Percentiles rank a stretch among this genome's conserved stretches.
These are phyloP conservation scores for Prunus padus DNA, from an alignment of 306 rosid genomes.

Conservation along the genomic window DNA sequence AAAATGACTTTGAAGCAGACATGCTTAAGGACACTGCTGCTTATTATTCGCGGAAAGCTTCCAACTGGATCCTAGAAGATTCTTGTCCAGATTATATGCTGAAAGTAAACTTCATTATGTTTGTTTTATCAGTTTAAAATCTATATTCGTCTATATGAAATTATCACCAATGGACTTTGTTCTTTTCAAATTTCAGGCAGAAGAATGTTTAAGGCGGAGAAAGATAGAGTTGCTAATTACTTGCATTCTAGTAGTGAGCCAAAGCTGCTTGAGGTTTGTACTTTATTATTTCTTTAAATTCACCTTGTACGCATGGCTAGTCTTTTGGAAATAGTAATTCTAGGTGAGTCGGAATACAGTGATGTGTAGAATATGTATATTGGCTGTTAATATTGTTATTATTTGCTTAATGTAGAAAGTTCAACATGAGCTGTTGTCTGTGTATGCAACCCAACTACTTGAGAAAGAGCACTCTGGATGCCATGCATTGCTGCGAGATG, in stretches of 20 bases:
- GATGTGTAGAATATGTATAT: neutral
- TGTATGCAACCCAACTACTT: slow-evolving; percentile 49
- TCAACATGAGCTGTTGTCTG: slow-evolving; percentile 50
- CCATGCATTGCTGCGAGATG: slow-evolving; percentile 58
- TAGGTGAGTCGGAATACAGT: neutral
- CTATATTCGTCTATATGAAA: neutral
- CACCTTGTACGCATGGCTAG: neutral
- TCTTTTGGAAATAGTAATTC: neutral
- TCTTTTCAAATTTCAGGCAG: slow-evolving; percentile 34
- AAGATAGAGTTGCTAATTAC: slow-evolving; percentile 48
- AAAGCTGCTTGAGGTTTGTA: slow-evolving; percentile 48
- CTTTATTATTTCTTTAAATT: neutral
- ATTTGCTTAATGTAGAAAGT: slow-evolving; percentile 41
- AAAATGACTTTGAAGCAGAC: slow-evolving; percentile 54
- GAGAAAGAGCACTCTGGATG: slow-evolving; percentile 64
- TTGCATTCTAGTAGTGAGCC: slow-evolving; percentile 53
- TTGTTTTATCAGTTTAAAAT: neutral
- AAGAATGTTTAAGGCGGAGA: slow-evolving; percentile 50
- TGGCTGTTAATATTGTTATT: neutral
- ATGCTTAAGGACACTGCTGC: slow-evolving; percentile 48
- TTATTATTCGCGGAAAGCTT: slow-evolving; percentile 48
- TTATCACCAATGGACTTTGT: slow-evolving; percentile 9
- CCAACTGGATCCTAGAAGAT: slow-evolving; percentile 58
- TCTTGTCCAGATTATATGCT: slow-evolving; percentile 53
- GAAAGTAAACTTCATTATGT: slow-evolving; percentile 30